Percentiles rank a stretch among this genome's conserved stretches.
Conservation (phyloP, 345 rosid species). For the Gossypium ekmanianum region DNA sequence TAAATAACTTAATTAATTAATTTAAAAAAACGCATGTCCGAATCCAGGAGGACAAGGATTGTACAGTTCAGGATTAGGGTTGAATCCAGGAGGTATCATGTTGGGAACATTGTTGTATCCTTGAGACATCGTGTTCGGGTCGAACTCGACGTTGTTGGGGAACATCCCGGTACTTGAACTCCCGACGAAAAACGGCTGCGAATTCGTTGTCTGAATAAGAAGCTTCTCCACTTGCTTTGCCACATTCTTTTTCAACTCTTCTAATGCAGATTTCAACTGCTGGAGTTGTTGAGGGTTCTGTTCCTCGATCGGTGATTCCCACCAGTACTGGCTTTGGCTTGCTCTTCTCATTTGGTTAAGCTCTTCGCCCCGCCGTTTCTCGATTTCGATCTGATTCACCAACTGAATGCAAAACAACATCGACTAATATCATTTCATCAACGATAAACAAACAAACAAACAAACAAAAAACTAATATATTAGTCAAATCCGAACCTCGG, state of each 20-base stretch:
- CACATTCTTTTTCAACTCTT: slow-evolving; percentile 36
- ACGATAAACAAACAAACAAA: neutral
- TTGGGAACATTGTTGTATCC: neutral
- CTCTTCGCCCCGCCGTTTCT: slow-evolving; percentile 35
- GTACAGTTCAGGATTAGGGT: neutral
- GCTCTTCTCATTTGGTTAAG: slow-evolving; percentile 29
- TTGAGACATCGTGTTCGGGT: slow-evolving; percentile 19
- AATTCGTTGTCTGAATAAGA: slow-evolving; percentile 12
- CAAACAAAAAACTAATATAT: neutral
- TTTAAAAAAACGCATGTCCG: slow-evolving; percentile 3
- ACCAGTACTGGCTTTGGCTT: slow-evolving; percentile 32
- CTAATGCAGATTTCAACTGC: slow-evolving; percentile 32
- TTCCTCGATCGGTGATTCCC: slow-evolving; percentile 38
- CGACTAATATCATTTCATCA: too few relatives aligned
- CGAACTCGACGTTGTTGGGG: neutral
- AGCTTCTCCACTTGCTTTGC: slow-evolving; percentile 28
- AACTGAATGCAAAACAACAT: slow-evolving; percentile 12
- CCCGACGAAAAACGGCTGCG: slow-evolving; percentile 19
- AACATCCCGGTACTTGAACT: slow-evolving; percentile 11
- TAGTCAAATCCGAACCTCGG: slow-evolving; percentile 25
- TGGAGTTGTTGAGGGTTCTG: slow-evolving; percentile 29
- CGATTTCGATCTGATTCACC: slow-evolving; percentile 33
- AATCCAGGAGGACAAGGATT: slow-evolving; percentile 14
- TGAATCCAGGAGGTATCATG: neutral
- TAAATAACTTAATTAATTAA: neutral